Evolutionary conservation across 2,329 filamentous ascomycete genomes (phyloP), one percentile per base, ranked within the genome.

Genomic region (Aspergillus tanneri): DNA sequence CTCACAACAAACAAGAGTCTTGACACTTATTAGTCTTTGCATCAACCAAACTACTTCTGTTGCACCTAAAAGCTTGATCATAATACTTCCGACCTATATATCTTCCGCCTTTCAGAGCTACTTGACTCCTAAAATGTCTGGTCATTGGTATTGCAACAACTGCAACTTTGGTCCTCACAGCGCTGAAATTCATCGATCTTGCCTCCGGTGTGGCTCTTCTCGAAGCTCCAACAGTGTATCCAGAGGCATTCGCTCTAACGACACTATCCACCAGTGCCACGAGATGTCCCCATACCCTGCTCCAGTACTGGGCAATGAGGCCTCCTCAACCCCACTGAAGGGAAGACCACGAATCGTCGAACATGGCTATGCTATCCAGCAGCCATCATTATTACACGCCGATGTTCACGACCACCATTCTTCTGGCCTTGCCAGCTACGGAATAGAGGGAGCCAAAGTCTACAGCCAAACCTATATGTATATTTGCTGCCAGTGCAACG

Each of bases 401-500:
- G 16, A 27, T 10, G 14, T 43, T 4, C 25, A 10, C 8, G 39
- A 34, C n/a, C 41, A 16, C 25, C 28, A 34, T 14, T 22, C 28
- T 12, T 18, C 11, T n/a, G 24, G 22, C 35, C 24, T 42, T 7
- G 25, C 46, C 21, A 23, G 18, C 32, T 25, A 39, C 2, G 19
- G 23, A 18, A 18, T 24, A 6, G 18, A 21, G n/a, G 22, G 18
- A 9, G 18, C 5, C 41, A 35, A 16, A 19, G 35, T 28, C 7
- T 25, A 39, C 41, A 30, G 40, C 19, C 22, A 51, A 1, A 61
- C 57, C 8, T 52, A 61, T 43, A 56, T 69, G 52, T 73, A 69
- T 37, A 60, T 68, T 46, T 73, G 70, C 58, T 73, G 70, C 61
- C 2, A 49, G 4, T 73, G 70, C 49, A 30, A 58, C 1, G 69